A percentile compares a stretch with the other conserved stretches of the same genome.
phyloP scores from a whole-genome alignment of 768 basidiomycete genomes.

The Tephrocybe sp. region DNA sequence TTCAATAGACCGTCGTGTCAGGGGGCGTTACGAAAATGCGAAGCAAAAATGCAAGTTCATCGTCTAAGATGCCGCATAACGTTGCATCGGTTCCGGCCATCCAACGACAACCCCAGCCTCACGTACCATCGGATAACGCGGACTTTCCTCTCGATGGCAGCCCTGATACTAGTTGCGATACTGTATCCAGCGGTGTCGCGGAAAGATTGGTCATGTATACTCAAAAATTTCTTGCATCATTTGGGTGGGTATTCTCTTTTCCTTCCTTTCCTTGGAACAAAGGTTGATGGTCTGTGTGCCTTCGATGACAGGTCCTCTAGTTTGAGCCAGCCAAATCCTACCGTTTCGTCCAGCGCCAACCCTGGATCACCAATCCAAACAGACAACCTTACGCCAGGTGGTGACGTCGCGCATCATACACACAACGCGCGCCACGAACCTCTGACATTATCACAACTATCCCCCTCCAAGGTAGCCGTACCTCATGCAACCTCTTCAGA shows the following conservation, averaged over 20 bases:
- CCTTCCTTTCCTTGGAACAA: conserved; percentile 1
- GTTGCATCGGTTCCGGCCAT: conserved; percentile 12
- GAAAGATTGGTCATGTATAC: conserved; percentile 48
- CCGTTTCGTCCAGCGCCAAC: conserved; percentile 5
- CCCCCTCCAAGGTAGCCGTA: conserved; percentile 31
- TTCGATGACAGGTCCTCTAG: conserved; percentile 14
- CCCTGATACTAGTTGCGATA: conserved; percentile 26
- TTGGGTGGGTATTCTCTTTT: conserved; percentile 36
- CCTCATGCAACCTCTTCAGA: conserved; percentile 9
- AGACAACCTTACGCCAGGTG: conserved; percentile 2
- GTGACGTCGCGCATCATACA: conserved; percentile 7
- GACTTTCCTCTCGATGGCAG: conserved; percentile 7
- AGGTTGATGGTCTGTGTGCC: conserved; percentile 10
- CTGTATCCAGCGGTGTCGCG: conserved; percentile 36
- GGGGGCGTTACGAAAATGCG: conserved; percentile 26
- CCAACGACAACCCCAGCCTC: conserved; percentile 1
- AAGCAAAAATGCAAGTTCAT: conserved; percentile 11
- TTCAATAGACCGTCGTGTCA: conserved; percentile 20
- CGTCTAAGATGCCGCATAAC: conserved; percentile 7
- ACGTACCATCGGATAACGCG: conserved; percentile 7
- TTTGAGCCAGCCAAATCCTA: conserved; percentile 1
- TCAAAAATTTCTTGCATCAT: conserved; percentile 40
- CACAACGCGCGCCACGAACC: conserved; percentile 15
- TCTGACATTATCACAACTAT: conserved; percentile 51
- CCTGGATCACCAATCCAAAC: conserved; percentile 9